Base-by-base conservation (phyloP, 495 filamentous ascomycete species). In the Mytilinidion resinicola region DNA sequence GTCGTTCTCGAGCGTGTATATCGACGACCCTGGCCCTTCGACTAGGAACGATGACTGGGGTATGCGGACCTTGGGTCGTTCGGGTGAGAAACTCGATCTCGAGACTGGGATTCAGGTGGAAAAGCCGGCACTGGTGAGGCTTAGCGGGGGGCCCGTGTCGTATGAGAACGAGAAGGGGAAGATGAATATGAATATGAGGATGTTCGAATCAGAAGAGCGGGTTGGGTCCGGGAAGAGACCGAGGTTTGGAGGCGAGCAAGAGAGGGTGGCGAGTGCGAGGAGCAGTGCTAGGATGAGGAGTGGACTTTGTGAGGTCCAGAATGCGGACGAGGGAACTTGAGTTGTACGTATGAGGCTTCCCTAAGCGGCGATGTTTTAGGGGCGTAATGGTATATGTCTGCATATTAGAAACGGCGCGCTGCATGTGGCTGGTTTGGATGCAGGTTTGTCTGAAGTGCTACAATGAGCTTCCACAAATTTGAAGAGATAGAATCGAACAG, bases 1-100 rank as follows among this genome's bases (percentile, higher is more conserved):
- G 12, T 57, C 51, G n/a, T 66, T 66, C 56, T 66, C 64, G 0
- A 57, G 48, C 9, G 47, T 66, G 0, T 63, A 66, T 46, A 66
- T 63, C 21, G 64, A 66, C 43, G 55, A 66, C 9, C 50, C 49
- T 10, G 57, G 53, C 19, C 50, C 60, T 9, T 55, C 54, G 6
- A 25, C 35, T 21, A 20, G 34, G 20, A 33, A 21, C 11, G 41
- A 51, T 21, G 54, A 61, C 10, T 65, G 59, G 58, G 58, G 55
- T 10, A 55, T 41, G n/a, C 8, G n/a, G 1, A 62, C 63, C 1
- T 55, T 53, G 3, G 55, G 56, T 36, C 58, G 58, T 5, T 62
- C 59, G 6, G 34, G 62, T 52, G 44, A 54, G 6, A 55, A 53
- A 14, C 41, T 42, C 11, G 37, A 54, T 12, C 19, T 33, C 9